Evolutionary conservation across 1,284 basidiomycete species (phyloP), one percentile per base, ranked within the genome.

Genomic region (Omphalotus olearius): DNA sequence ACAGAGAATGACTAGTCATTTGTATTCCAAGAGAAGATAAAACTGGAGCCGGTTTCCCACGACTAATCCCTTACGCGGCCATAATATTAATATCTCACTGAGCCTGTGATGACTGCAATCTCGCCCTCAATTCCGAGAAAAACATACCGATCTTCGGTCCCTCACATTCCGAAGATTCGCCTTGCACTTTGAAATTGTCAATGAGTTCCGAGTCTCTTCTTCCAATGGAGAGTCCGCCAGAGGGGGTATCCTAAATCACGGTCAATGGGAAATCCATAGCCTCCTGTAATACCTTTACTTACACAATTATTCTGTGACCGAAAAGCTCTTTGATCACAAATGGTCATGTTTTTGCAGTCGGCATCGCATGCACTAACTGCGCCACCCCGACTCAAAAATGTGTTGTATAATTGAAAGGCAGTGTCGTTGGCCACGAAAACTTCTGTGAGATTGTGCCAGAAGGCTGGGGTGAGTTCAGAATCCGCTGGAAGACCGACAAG

Each of bases 391-490:
- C 64, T 72, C 57, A 72, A 66, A 52, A 74, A 68, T 3, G 66
- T 65, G 57, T 69, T 69, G 61, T 71, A 82, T 39, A 68, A 56
- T 56, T 74, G 66, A 63, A 79, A 79, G 1, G 75, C 73, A 1
- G 66, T 66, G 46, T 77, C 71, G 56, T 82, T 75, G 13, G 62
- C 54, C 47, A 66, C 72, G 53, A 82, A 79, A 0, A 71, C 75
- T 54, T 82, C 79, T 0, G 82, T 83, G 3, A 83, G 68, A 51
- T 69, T 65, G 59, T 84, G 82, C 82, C 82, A 85, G 66, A 84
- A 84, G 9, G 72, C 63, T 1, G 79, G 72, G 50, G 66, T 65
- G 14, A 76, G 65, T 3, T 67, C 56, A 2, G 61, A 59, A 18
- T 33, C 56, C 44, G 60, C 60, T 4, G 50, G 16, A 17, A 65